Evolutionary conservation across 2,329 filamentous ascomycete species (phyloP), one percentile per base, ranked within the genome.

Genomic region (Exophiala calicioides): DNA sequence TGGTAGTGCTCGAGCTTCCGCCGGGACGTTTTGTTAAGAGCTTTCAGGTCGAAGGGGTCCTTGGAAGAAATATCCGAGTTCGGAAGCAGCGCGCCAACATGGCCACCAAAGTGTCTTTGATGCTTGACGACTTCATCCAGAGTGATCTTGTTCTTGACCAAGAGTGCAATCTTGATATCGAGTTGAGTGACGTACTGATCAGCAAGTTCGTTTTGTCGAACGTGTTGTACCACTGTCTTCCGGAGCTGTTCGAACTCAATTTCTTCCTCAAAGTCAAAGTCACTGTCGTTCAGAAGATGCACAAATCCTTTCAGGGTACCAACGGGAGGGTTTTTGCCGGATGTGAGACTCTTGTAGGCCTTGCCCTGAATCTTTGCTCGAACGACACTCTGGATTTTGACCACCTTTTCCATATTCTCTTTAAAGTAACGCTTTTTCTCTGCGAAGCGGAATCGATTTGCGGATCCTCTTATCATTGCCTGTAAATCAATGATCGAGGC

Each of bases 131-230:
- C 93, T 69, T 98, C 94, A 63, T 98, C 93, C 3, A 98, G 78
- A 0, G 93, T 97, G 62, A 98, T 98, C 70, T 98, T 98, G 79
- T 98, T 98, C 78, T 97, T 97, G 61, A 98, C 93, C 13, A 98
- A 78, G 3, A 98, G 79, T 1, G 93, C 93, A 65, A 98, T 98
- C 73, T 98, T 98, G 75, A 98, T 95, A 64, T 98, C 94, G 26
- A 98, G 80, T 65, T 98, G 93, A 60, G 95, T 90, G 58, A 98
- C 95, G 63, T 98, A 98, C 65, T 96, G 90, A 69, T 98, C 93
- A 29, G 94, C 82, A 74, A 95, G 84, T 70, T 98, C 93, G 62
- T 98, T 98, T 60, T 96, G 90, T 36, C 91, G 85, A 7, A 98
- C 93, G 64, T 97, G 90, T 64, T 97, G 90, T 5, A 98, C 90